A percentile compares a stretch with the other conserved stretches of the same genome.
phyloP scores from a whole-genome alignment of 140 eudicot species.

The Cichorium intybus region DNA sequence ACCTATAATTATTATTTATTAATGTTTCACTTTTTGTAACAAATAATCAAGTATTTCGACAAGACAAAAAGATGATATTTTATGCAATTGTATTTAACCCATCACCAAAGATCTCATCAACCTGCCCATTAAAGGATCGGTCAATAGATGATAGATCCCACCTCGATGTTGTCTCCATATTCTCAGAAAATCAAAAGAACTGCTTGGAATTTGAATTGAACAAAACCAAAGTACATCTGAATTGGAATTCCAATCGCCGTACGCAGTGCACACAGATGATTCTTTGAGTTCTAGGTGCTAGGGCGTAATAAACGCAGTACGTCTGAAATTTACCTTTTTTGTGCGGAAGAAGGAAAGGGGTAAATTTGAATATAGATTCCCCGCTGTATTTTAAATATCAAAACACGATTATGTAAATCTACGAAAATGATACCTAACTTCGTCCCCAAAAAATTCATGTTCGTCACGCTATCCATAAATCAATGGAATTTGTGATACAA shows the following conservation, averaged over 20 bases:
- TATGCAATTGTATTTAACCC: background rate
- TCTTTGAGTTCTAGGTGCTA: too few species aligned
- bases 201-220: background rate
- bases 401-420: constrained; percentile 10
- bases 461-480: constrained; percentile 9
- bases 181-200: too few species aligned
- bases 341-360: background rate
- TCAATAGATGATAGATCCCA: too few species aligned
- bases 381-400: background rate
- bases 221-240: background rate
- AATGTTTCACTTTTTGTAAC: too few species aligned
- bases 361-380: background rate
- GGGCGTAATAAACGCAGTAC: background rate
- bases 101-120: background rate
- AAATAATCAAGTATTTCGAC: background rate
- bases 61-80: background rate
- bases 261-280: too few species aligned
- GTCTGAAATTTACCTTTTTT: too few species aligned
- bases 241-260: background rate
- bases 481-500: background rate
- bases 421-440: constrained; percentile 15
- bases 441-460: background rate
- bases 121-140: too few species aligned
- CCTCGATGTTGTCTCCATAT: too few species aligned
- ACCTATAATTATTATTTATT: too few species aligned